Percentiles rank a stretch among this genome's conserved stretches.
Conservation (phyloP, 179 eudicot species). For the Actinidia arguta region DNA sequence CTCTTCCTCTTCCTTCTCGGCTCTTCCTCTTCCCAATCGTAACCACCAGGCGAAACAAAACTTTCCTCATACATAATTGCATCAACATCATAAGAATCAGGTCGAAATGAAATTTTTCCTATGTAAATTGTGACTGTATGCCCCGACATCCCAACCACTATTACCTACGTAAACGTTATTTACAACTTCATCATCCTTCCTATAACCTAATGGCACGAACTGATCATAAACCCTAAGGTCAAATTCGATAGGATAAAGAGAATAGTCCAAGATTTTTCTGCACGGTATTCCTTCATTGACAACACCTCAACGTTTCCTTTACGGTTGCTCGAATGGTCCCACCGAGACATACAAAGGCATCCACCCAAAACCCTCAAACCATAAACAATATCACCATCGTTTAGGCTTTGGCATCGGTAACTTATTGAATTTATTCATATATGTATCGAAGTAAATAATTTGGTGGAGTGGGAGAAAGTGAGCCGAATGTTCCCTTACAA, state of each 20-base stretch:
- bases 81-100: neutral
- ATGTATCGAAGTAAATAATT: neutral
- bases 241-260: neutral
- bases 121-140: neutral
- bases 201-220: neutral
- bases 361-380: neutral
- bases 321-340: neutral
- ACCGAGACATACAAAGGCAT: neutral
- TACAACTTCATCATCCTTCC: neutral
- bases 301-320: neutral
- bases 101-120: neutral
- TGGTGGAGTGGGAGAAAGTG: neutral
- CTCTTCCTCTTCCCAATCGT: too few species aligned
- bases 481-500: neutral
- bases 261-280: neutral
- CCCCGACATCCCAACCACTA: neutral
- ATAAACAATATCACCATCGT: neutral
- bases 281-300: conserved; percentile 3
- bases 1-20: too few species aligned
- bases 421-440: neutral
- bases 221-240: neutral
- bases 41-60: neutral
- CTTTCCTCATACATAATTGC: neutral
- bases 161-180: neutral
- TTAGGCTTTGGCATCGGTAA: neutral